phyloP scores from a whole-genome alignment of 805 yeast species.

The Kluyveromyces dobzhanskii region DNA sequence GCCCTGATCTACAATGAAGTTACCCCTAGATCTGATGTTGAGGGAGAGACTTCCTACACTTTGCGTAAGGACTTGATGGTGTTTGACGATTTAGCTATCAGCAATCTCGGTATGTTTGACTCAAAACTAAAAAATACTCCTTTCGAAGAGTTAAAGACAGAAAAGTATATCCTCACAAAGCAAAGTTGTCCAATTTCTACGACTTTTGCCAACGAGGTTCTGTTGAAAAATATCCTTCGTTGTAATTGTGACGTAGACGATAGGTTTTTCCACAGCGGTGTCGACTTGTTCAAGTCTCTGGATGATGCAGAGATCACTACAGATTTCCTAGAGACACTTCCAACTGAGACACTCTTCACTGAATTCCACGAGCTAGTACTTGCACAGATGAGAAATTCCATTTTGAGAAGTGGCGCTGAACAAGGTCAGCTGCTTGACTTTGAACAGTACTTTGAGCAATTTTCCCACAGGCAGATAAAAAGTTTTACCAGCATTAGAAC shows the following conservation, averaged over 20 bases:
- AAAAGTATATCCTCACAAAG: background rate
- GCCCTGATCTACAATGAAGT: background rate
- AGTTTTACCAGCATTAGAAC: background rate
- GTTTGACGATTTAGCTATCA: background rate
- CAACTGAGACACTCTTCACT: background rate
- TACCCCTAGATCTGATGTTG: background rate
- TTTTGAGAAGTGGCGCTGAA: background rate
- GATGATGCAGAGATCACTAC: too few relatives aligned
- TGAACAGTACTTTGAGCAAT: background rate
- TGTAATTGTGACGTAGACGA: background rate
- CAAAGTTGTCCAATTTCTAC: constrained; percentile 2
- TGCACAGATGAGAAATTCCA: background rate
- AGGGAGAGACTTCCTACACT: too few relatives aligned
- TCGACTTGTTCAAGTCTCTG: background rate
- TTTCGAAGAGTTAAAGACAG: background rate
- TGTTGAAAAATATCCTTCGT: background rate
- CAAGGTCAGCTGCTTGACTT: background rate
- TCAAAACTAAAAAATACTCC: background rate
- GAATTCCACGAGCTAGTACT: background rate
- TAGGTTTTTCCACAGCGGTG: background rate
- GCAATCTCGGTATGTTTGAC: background rate
- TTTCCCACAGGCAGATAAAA: background rate
- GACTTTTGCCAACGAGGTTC: background rate
- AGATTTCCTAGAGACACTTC: too few relatives aligned
- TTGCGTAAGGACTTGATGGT: background rate